Base-by-base conservation (phyloP, 2,329 filamentous ascomycete species). In the Aureobasidium subglaciale region DNA sequence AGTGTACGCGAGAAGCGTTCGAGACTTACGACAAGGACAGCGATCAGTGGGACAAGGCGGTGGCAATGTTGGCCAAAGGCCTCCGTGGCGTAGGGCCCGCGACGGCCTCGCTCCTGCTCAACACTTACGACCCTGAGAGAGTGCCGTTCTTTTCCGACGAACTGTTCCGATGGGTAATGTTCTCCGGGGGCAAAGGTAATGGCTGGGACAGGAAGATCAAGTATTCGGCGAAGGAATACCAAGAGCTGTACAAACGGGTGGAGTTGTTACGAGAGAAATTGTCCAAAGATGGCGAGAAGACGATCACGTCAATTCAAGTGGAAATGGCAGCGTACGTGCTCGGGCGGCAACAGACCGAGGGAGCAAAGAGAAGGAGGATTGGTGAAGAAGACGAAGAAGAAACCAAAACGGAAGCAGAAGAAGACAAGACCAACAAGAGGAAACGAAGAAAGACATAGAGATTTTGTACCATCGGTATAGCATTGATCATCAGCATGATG, bases 71-170 rank as follows among this genome's bases (percentile, higher is more conserved):
- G 10, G 76, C 75, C 1, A 75, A 75, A 29, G 54, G 35, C 55
- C 73, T 93, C n/a, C 84, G 77, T 60, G 88, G 88, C 30, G 82
- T 95, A 59, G 88, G 88, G 0, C 87, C 88, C 1, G 88, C 88
- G 7, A 92, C 88, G 0, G 88, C 87, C 0, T 88, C 86, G 1
- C 78, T 93, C 29, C 71, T 92, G 1, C 76, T 93, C 2, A 80
- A 84, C 4, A 80, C 86, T 4, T 79, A 83, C 60, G 78, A 83
- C 58, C 78, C 84, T 0, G 68, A 74, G 0, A 70, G 71, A 11
- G 75, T 84, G 46, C 78, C 87, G 1, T 92, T 92, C 75, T 92
- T 92, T 70, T 87, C 84, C 2, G 89, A 95, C 64, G 88, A 93
- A 69, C 77, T 85, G 3, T 92, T 84, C 65, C 79, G 84, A 61